Evolutionary conservation across 345 rosid genomes (phyloP).

Genomic region (Carallia pectinifolia): DNA sequence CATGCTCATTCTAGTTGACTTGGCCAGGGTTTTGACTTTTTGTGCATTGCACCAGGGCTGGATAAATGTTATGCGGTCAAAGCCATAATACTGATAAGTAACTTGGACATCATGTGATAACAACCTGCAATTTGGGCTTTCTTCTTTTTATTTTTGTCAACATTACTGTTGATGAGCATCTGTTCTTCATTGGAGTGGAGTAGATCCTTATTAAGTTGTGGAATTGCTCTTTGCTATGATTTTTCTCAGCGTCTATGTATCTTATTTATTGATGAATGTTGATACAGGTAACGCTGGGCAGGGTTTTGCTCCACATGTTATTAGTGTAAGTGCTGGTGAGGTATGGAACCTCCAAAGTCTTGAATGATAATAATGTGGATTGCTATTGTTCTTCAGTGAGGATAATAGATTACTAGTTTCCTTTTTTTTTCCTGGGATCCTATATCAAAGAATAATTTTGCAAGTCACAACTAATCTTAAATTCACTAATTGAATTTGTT

Average conservation of each 20-base stretch:
- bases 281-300: conserved; percentile 68
- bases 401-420: not conserved
- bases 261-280: conserved; percentile 4
- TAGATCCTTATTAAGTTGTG: not conserved
- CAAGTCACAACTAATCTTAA: too few species aligned
- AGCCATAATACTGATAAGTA: conserved; percentile 1
- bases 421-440: too few species aligned
- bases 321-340: conserved; percentile 74
- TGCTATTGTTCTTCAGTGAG: not conserved
- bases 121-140: not conserved
- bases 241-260: not conserved
- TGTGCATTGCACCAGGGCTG: not conserved
- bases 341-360: conserved; percentile 37
- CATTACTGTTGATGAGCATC: not conserved
- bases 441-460: too few species aligned
- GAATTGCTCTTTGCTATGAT: conserved; percentile 5
- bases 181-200: too few species aligned
- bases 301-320: conserved; percentile 72
- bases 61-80: not conserved
- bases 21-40: too few species aligned
- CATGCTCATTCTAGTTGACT: too few species aligned
- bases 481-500: not conserved
- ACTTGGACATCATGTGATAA: not conserved
- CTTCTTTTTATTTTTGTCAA: not conserved
- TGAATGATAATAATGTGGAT: not conserved